A percentile compares a stretch with the other conserved stretches of the same genome.
Evolutionary conservation across 768 basidiomycete genomes (phyloP).

Genomic region (Hygrophorus pudorinus): DNA sequence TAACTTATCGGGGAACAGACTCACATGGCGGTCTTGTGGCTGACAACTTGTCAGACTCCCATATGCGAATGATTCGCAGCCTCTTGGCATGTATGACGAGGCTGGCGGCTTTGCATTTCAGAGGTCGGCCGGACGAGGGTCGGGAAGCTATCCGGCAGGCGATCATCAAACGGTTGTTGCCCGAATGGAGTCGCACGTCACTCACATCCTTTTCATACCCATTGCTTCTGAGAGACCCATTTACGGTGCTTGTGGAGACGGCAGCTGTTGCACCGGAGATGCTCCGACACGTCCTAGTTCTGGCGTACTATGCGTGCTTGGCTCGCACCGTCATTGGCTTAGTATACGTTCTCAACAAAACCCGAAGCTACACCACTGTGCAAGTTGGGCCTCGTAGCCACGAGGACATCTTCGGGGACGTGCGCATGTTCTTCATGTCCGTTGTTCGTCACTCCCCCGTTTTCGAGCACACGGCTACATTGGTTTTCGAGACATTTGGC

Average conservation of each 20-base stretch:
- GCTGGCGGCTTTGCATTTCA: conserved; percentile 60
- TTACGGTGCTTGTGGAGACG: conserved; percentile 82
- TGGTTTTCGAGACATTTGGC: conserved; percentile 72
- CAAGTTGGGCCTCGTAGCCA: conserved; percentile 40
- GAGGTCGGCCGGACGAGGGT: conserved; percentile 61
- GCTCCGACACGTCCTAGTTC: conserved; percentile 77
- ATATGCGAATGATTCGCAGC: conserved; percentile 67
- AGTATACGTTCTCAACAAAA: conserved; percentile 73
- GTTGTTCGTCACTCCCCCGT: conserved; percentile 83
- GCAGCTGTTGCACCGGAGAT: conserved; percentile 87
- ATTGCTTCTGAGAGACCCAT: conserved; percentile 80
- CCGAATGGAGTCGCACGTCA: conserved; percentile 86
- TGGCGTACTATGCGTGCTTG: conserved; percentile 86
- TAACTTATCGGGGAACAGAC: conserved; percentile 62
- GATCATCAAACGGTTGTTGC: conserved; percentile 80
- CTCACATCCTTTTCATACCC: conserved; percentile 79
- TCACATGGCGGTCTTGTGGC: conserved; percentile 42
- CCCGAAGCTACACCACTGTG: conserved; percentile 40
- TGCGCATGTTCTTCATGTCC: conserved; percentile 85
- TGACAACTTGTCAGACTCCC: conserved; percentile 71
- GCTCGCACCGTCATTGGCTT: conserved; percentile 80
- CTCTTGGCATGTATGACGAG: conserved; percentile 61
- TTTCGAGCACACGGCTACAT: conserved; percentile 75
- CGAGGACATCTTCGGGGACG: conserved; percentile 70
- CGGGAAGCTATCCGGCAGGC: conserved; percentile 71